Evolutionary conservation across 2,329 filamentous ascomycete genomes (phyloP), one percentile per base, ranked within the genome.

Genomic region (Pseudodiploospora longispora): DNA sequence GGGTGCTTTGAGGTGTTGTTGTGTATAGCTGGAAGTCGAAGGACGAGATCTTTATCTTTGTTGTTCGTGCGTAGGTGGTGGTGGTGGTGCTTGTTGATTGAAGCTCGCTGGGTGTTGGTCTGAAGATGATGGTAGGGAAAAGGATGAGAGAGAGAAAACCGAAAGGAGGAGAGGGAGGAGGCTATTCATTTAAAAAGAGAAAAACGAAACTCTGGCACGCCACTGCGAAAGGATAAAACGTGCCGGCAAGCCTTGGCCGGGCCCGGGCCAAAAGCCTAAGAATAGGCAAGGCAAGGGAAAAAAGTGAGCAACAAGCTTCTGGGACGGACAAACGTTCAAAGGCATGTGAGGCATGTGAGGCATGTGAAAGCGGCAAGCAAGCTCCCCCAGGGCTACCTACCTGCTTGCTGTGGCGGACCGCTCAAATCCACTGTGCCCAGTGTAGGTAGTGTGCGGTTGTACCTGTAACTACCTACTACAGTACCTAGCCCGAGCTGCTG

Each of bases 291-390:
- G 19, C 19, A 19, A 19, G 19, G 19, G 19, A 19, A 19, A 19
- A 19, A 19, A 19, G 19, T 19, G 19, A 19, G 19, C 32, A 9
- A 12, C 32, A 12, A 34, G 32, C 32, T 12, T 34, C 32, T 34
- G 32, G 32, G 12, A 34, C 32, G 32, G 12, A 34, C 12, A 34
- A 34, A 12, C 2, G 32, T 12, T 9, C 9, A 34, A 9, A 34
- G 32, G 9, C 12, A 34, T 9, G 32, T 19, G 19, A 34, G 32
- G 9, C 12, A 34, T 9, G 32, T 19, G 19, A 38, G 34, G 42
- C 46, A 47, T 47, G 46, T 47, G 46, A 47, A 47, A 47, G 46
- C 46, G 46, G 46, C 46, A 43, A 47, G 28, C n/a, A 31, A 37
- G 35, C 19, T 19, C 19, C 19, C 19, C 19, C 19, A 19, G 19